Evolutionary conservation across 208 protist species (phyloP).

Genomic region (Crithidia bombi): DNA sequence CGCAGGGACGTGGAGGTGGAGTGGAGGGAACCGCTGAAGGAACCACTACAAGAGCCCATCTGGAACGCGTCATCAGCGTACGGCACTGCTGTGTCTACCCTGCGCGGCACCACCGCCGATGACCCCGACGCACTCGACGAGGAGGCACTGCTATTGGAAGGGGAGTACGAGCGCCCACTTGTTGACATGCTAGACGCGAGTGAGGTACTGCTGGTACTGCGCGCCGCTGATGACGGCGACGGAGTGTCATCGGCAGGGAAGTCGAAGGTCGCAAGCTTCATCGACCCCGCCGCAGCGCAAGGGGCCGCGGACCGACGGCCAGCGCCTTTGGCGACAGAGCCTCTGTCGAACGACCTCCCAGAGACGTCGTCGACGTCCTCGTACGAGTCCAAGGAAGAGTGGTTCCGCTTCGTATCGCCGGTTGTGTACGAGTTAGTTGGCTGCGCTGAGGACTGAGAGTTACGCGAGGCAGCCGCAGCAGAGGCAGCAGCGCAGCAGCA

Average conservation of each 20-base stretch:
- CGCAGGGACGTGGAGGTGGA: conserved; percentile 3
- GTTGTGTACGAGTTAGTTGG: not conserved
- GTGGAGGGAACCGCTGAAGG: conserved; percentile 3
- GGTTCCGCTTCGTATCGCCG: conserved; percentile 3
- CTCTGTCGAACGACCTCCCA: conserved; percentile 1
- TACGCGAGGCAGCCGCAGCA: not conserved
- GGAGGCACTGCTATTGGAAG: not conserved
- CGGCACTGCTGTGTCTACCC: not conserved
- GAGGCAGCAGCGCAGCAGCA: conserved; percentile 14
- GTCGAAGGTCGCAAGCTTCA: conserved; percentile 2
- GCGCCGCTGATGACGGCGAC: not conserved
- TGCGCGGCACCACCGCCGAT: not conserved
- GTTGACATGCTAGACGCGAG: not conserved
- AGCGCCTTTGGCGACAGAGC: not conserved
- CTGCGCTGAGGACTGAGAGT: not conserved
- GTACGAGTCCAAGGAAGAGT: conserved; percentile 8
- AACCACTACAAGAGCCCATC: not conserved
- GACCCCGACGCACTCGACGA: not conserved
- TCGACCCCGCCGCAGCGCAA: not conserved
- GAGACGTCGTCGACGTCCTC: not conserved
- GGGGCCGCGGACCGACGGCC: too few species aligned
- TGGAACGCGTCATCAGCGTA: not conserved
- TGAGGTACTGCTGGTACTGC: not conserved
- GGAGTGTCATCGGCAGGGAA: not conserved
- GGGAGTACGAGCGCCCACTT: not conserved